Evolutionary conservation across 2,329 filamentous ascomycete species (phyloP), one percentile per base, ranked within the genome.

Genomic region (Rosellinia necatrix): DNA sequence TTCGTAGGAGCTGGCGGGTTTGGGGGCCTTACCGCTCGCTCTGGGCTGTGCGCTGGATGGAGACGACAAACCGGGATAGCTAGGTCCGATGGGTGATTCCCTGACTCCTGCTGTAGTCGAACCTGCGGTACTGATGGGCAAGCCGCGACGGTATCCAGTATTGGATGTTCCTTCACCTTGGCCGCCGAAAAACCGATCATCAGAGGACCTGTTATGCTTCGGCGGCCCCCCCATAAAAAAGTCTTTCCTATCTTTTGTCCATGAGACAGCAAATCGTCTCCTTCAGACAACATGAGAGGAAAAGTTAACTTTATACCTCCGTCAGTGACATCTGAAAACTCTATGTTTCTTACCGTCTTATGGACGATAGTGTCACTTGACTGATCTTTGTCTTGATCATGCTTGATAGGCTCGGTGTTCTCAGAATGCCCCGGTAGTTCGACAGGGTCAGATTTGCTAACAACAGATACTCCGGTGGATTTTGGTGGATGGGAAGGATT

Each of bases 151-250:
- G 47, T 61, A 58, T 24, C 54, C 27, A 50, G 60, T 46, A 13
- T 58, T 48, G 38, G 57, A 19, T 49, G 61, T 49, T 58, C 48
- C 49, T 60, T 49, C 56, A 44, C 55, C 54, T 50, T 60, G 41
- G 55, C 59, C 61, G 63, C 59, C 53, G 53, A 53, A 49, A 34
- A 30, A 44, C 42, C 55, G 32, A 41, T 48, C 46, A 59, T 48
- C 15, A 49, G 56, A 25, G 52, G 66, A 24, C 67, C 66, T 51
- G 62, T 66, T 41, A 44, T 52, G 30, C 60, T 62, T 49, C 66
- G 66, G 42, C 64, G 64, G 59, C 65, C 66, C 27, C 49, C 60
- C 68, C 68, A 70, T 71, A 71, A 71, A 71, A 71, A 71, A 71
- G 48, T 59, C 46, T 60, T 64, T 52, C 59, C 60, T 2, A 42